These are phyloP conservation scores for Fusarium compactum DNA, from an alignment of 2,329 filamentous ascomycete genomes.

Conservation along the genomic window DNA sequence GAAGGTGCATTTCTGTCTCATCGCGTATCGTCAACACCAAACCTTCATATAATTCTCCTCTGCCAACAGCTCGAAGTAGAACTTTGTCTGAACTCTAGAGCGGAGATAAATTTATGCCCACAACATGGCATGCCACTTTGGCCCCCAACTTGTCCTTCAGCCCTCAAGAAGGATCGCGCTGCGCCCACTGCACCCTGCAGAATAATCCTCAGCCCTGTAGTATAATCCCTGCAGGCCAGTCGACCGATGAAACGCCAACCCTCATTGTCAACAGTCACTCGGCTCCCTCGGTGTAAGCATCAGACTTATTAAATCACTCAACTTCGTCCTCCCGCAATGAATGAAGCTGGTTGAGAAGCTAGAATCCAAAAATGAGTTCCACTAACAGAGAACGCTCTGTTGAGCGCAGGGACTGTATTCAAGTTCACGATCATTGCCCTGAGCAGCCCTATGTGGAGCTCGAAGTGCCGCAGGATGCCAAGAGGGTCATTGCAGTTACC, in stretches of 20 bases:
- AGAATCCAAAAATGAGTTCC: not conserved
- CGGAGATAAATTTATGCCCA: no score
- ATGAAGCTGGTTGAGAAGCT: rapidly evolving
- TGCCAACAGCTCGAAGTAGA: no score
- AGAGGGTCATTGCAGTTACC: conserved; percentile 16
- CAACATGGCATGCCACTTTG: no score
- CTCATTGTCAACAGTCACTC: not conserved
- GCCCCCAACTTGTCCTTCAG: not conserved
- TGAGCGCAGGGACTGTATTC: conserved; percentile 19
- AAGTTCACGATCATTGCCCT: conserved; percentile 34
- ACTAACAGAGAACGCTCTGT: conserved; percentile 10
- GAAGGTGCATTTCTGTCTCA: no score
- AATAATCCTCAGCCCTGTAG: not conserved
- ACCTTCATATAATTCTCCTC: no score
- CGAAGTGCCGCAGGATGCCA: conserved; percentile 26
- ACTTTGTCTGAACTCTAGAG: no score
- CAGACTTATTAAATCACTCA: not conserved
- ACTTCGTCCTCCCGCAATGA: rapidly evolving
- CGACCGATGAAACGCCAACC: not conserved
- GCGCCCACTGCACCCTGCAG: not conserved
- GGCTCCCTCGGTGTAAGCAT: not conserved
- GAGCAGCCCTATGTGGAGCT: conserved; percentile 30
- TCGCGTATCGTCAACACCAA: no score
- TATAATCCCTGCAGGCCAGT: not conserved
- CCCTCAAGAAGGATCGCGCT: not conserved